Evolutionary conservation across 768 basidiomycete species (phyloP), one percentile per base, ranked within the genome.

Genomic region (Naematelia encephala): DNA sequence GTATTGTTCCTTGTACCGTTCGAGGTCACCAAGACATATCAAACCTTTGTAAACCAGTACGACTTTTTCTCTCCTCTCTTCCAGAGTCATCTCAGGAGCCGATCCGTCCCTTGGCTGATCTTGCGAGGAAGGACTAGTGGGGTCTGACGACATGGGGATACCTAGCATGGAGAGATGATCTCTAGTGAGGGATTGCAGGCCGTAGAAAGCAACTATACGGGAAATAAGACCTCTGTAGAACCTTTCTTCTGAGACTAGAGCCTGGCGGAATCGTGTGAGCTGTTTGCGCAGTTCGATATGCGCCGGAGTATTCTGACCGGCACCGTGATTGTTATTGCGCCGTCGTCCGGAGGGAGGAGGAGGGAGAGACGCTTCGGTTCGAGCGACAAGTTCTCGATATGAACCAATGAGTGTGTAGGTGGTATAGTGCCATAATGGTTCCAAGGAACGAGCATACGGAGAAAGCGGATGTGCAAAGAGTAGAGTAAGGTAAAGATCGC

Each of bases 11-110:
- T 87, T 83, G 78, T 99, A 99, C 43, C 96, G 83, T 59, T 91
- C 89, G 49, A 99, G 86, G 70, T 99, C 96, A 11, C 96, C 96
- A 8, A 93, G 82, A 75, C 89, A 94, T 19, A 97, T 86, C 54
- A 99, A 80, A 5, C 88, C 86, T 79, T 94, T 96, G 79, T 86
- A 88, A 44, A 92, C 79, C 45, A 89, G 85, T 10, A 85, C 83
- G n/a, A 93, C 79, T 57, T 86, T 83, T 60, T 81, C 81, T 57
- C 83, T 82, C 51, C 83, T 84, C 67, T 87, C 84, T 26, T 81
- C 81, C 11, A 78, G 42, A 8, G 82, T 82, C 39, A 80, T 51
- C 19, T 50, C 43, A 46, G 56, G 43, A 8, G 56, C 59, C 19
- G 49, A 43, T 12, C 53, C 60, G 1, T 50, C 43, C 22, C 13